A percentile compares a stretch with the other conserved stretches of the same genome.
Conservation (phyloP, 2,329 filamentous ascomycete genomes). For the Ramularia endophylla region DNA sequence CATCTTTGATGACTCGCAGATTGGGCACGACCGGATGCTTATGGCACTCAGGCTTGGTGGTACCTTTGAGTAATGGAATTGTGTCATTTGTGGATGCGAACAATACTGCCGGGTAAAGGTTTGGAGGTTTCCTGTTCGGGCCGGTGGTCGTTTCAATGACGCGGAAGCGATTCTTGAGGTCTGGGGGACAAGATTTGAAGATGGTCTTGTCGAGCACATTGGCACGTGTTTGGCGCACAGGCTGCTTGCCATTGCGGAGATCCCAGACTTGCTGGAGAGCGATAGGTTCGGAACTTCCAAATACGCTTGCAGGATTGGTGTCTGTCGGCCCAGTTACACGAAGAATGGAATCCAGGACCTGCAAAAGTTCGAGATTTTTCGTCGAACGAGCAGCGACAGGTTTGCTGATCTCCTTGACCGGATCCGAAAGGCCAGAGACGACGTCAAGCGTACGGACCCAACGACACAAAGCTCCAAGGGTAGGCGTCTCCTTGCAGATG, state of each 20-base stretch:
- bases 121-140: slow-evolving; percentile 58
- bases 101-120: slow-evolving; percentile 60
- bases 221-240: slow-evolving; percentile 45
- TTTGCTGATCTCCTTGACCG: slow-evolving; percentile 40
- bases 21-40: slow-evolving; percentile 59
- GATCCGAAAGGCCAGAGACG: slow-evolving; percentile 58
- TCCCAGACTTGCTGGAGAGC: slow-evolving; percentile 58
- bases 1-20: slow-evolving; percentile 54
- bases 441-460: slow-evolving; percentile 69
- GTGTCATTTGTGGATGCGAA: slow-evolving; percentile 56
- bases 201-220: slow-evolving; percentile 56
- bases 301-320: slow-evolving; percentile 8
- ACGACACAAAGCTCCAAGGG: slow-evolving; percentile 62
- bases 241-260: slow-evolving; percentile 40
- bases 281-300: slow-evolving; percentile 40
- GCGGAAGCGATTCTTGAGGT: slow-evolving; percentile 43
- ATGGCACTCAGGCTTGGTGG: slow-evolving; percentile 48
- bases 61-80: slow-evolving; percentile 42
- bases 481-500: slow-evolving; percentile 58
- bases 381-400: slow-evolving; percentile 34
- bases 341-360: slow-evolving; percentile 58
- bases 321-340: slow-evolving; percentile 59
- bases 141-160: slow-evolving; percentile 59
- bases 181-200: slow-evolving; percentile 35
- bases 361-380: slow-evolving; percentile 51